Evolutionary conservation across 2,329 filamentous ascomycete species (phyloP).

Genomic region (Ophiostoma himal-ulmi): DNA sequence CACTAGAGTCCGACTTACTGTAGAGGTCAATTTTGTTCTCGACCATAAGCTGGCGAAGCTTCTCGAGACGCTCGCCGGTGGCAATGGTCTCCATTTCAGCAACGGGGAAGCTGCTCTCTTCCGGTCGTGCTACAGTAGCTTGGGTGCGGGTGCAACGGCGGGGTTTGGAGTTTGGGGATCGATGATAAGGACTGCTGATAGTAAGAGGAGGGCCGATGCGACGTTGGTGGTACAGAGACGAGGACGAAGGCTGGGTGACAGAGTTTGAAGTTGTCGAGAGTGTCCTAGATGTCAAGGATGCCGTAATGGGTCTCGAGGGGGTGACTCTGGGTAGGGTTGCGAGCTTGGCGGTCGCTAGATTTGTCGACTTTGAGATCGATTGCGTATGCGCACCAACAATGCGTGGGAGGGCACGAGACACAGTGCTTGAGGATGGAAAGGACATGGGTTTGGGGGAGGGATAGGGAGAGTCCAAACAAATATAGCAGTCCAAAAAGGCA

Average conservation of each 20-base stretch:
- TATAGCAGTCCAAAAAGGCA: neutral
- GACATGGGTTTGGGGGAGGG: neutral
- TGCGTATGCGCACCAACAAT: slow-evolving; percentile 1
- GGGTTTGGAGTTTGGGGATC: neutral
- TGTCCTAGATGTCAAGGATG: neutral
- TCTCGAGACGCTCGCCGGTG: slow-evolving; percentile 68
- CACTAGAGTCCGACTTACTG: slow-evolving; percentile 49
- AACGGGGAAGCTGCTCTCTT: slow-evolving; percentile 18
- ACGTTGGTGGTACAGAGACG: neutral
- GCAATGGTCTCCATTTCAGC: slow-evolving; percentile 67
- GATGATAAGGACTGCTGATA: neutral
- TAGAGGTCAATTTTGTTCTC: slow-evolving; percentile 85
- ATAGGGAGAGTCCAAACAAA: neutral
- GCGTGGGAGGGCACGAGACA: slow-evolving; percentile 17
- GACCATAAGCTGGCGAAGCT: slow-evolving; percentile 80
- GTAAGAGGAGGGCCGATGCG: neutral
- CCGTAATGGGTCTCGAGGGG: neutral
- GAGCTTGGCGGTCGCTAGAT: neutral
- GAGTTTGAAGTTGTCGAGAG: no score
- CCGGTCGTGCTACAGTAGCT: neutral
- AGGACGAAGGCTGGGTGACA: neutral
- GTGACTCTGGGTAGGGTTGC: neutral
- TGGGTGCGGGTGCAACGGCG: slow-evolving; percentile 9
- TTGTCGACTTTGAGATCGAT: neutral
- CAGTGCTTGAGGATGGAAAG: slow-evolving; percentile 7